Percentiles rank a stretch among this genome's conserved stretches.
These are phyloP conservation scores for Metroxylon sagu DNA, from an alignment of 176 grass and related monocot species.

Conservation along the genomic window DNA sequence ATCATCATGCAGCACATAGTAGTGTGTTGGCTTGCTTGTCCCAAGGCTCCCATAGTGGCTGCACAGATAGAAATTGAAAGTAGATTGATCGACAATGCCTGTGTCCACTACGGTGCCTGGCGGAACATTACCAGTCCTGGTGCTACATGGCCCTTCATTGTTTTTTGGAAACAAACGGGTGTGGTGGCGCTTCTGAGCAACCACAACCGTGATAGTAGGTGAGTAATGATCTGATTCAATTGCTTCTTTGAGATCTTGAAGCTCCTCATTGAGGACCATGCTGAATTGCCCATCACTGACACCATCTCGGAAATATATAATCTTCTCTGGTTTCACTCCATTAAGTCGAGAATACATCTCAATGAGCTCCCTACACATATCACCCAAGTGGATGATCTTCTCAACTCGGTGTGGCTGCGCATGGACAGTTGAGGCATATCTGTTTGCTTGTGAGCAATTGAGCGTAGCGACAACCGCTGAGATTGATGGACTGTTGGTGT, in stretches of 20 bases:
- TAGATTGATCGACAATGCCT: conserved; percentile 25
- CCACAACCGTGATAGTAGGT: conserved; percentile 47
- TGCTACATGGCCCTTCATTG: neutral
- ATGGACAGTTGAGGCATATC: conserved; percentile 35
- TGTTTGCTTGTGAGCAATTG: conserved; percentile 16
- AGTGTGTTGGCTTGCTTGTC: conserved; percentile 55
- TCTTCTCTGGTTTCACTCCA: conserved; percentile 24
- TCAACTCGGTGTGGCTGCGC: conserved; percentile 26
- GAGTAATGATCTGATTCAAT: conserved; percentile 23
- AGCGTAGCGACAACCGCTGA: conserved; percentile 44
- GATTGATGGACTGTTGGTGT: conserved; percentile 41
- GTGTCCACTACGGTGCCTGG: conserved; percentile 60
- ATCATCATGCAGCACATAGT: conserved; percentile 36
- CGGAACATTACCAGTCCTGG: conserved; percentile 18
- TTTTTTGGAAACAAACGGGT: conserved; percentile 43
- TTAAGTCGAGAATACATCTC: neutral
- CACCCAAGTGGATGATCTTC: conserved; percentile 27
- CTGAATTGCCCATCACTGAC: conserved; percentile 49
- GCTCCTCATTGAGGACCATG: conserved; percentile 42
- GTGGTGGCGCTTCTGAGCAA: conserved; percentile 54
- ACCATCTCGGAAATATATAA: conserved; percentile 63
- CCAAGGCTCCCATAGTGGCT: conserved; percentile 44
- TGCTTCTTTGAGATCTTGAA: conserved; percentile 21
- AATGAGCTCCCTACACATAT: conserved; percentile 20
- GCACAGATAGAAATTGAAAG: conserved; percentile 56